Conservation (phyloP, 345 rosid species). For the Ceriops tagal region DNA sequence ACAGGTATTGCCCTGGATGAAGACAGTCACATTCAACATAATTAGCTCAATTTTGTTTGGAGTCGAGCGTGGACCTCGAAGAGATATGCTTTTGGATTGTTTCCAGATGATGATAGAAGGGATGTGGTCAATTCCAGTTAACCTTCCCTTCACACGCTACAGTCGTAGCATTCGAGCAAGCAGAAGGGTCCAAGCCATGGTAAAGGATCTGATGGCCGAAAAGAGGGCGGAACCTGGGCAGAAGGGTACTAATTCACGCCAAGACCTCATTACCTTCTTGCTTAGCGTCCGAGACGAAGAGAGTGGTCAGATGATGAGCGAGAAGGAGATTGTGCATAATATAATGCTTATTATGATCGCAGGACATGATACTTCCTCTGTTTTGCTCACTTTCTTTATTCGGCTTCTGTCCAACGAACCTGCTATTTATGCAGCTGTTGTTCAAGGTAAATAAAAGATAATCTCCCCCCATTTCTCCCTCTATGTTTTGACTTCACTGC, state of each 20-base stretch:
- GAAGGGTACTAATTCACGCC: conserved; percentile 22
- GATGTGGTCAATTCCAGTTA: conserved; percentile 44
- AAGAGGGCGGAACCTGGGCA: conserved; percentile 33
- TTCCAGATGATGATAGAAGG: conserved; percentile 43
- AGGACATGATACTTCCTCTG: conserved; percentile 52
- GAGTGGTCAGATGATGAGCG: conserved; percentile 25
- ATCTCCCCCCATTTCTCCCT: no score
- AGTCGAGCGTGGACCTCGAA: conserved; percentile 31
- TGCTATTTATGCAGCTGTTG: conserved; percentile 35
- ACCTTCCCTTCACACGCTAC: conserved; percentile 51
- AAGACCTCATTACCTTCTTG: conserved; percentile 48
- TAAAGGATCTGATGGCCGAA: conserved; percentile 36
- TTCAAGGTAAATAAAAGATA: conserved; percentile 34
- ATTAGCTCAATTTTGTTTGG: conserved; percentile 47
- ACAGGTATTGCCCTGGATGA: conserved; percentile 51
- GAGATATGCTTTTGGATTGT: conserved; percentile 26
- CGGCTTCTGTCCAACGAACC: conserved; percentile 43
- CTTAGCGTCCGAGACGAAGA: conserved; percentile 24
- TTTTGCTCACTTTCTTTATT: conserved; percentile 45
- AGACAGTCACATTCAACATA: conserved; percentile 49
- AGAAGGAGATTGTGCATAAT: conserved; percentile 50
- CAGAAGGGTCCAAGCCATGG: conserved; percentile 22
- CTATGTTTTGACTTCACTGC: no score
- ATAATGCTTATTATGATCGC: conserved; percentile 52
- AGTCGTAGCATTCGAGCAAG: conserved; percentile 41